Conservation (phyloP, 1,139 yeast genomes). For the Kodamaea plutei region DNA sequence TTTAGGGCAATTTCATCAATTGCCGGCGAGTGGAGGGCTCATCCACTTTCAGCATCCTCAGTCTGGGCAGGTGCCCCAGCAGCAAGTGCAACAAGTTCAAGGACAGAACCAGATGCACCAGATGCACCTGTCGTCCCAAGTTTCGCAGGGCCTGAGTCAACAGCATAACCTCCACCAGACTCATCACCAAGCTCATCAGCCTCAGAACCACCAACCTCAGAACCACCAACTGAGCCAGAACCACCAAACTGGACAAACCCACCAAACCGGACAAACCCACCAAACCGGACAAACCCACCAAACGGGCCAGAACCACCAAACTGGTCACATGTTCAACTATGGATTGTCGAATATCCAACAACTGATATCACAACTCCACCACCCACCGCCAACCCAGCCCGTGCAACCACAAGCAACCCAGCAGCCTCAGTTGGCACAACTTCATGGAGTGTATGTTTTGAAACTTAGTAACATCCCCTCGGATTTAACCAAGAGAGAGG, state of each 20-base stretch:
- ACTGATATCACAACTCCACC: too few species aligned
- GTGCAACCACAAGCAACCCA: constrained; percentile 2
- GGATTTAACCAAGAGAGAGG: constrained; percentile 74
- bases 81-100: not conserved
- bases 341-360: not conserved
- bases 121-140: too few species aligned
- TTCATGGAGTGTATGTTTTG: constrained; percentile 17
- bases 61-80: not conserved
- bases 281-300: not conserved
- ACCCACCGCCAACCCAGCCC: constrained; percentile 5
- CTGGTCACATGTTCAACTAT: constrained; percentile 1
- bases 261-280: constrained; percentile 4
- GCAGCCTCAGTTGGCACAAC: constrained; percentile 4
- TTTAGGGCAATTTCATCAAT: constrained; percentile 13
- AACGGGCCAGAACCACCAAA: constrained; percentile 1
- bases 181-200: constrained; percentile 2
- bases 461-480: constrained; percentile 61
- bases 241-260: constrained; percentile 2
- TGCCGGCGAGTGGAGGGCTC: constrained; percentile 3
- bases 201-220: constrained; percentile 1
- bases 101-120: too few species aligned
- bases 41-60: constrained; percentile 1
- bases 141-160: too few species aligned
- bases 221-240: too few species aligned
- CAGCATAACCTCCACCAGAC: constrained; percentile 2